A percentile compares a stretch with the other conserved stretches of the same genome.
Evolutionary conservation across 371 early-diverging fungal genomes (phyloP).

Genomic region (Phascolomyces articulosus): DNA sequence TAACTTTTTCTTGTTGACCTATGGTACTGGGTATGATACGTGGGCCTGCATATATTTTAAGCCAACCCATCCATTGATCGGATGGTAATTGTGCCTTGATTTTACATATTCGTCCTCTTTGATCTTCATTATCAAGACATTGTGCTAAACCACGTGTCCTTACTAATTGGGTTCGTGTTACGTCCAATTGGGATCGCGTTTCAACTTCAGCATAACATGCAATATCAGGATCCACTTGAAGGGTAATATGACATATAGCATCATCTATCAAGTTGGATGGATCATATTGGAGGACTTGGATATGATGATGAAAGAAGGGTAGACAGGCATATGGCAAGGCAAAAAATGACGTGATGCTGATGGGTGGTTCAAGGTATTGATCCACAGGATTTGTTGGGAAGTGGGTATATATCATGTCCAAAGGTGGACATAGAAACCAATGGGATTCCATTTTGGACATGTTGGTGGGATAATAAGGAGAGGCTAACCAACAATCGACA

Average conservation of each 20-base stretch:
- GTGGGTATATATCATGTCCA: conserved; percentile 45
- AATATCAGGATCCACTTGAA: conserved; percentile 24
- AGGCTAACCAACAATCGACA: conserved; percentile 66
- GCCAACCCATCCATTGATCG: conserved; percentile 36
- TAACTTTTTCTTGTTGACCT: conserved; percentile 19
- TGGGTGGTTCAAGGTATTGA: conserved; percentile 40
- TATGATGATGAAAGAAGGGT: conserved; percentile 35
- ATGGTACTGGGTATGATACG: conserved; percentile 2
- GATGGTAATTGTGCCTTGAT: conserved; percentile 48
- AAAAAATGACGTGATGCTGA: conserved; percentile 32
- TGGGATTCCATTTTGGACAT: conserved; percentile 26
- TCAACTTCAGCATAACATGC: conserved; percentile 44
- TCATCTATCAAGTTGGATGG: conserved; percentile 16
- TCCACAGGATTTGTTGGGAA: conserved; percentile 30
- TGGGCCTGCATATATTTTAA: conserved; percentile 46
- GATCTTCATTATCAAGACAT: conserved; percentile 19
- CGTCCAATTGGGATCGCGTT: conserved; percentile 14
- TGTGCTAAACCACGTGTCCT: conserved; percentile 39
- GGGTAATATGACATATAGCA: conserved; percentile 22
- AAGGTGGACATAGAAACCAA: conserved; percentile 49
- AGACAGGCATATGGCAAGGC: conserved; percentile 38
- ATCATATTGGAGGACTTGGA: conserved; percentile 28
- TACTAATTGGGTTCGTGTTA: not conserved
- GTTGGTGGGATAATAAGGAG: conserved; percentile 22
- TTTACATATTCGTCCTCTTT: conserved; percentile 28